Evolutionary conservation across 257 asterid species (phyloP).

Genomic region (Solanum tarapatanum): DNA sequence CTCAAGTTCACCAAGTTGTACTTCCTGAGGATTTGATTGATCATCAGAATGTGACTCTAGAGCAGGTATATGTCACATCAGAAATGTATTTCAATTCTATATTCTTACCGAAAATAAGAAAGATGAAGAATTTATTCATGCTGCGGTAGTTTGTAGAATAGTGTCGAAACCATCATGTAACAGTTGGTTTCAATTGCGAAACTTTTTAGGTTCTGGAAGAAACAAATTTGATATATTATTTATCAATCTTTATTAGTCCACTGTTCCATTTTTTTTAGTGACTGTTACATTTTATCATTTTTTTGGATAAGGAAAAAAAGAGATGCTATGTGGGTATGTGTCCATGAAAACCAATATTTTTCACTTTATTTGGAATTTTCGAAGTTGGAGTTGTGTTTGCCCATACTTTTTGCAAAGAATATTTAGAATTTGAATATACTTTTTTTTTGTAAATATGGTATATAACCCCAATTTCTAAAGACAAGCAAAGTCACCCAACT

Average conservation of each 20-base stretch:
- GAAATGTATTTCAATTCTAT: constrained; percentile 1
- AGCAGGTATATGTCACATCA: constrained; percentile 40
- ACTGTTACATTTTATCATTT: background rate
- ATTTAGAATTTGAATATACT: background rate
- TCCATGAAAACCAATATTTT: background rate
- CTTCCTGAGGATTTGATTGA: constrained; percentile 74
- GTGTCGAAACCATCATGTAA: background rate
- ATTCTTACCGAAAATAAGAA: background rate
- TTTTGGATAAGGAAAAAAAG: background rate
- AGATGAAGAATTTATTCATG: background rate
- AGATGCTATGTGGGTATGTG: background rate
- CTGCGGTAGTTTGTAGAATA: background rate
- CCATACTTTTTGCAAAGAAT: too few relatives aligned
- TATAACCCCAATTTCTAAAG: background rate
- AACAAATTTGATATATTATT: background rate
- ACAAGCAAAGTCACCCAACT: background rate
- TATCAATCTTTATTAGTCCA: background rate
- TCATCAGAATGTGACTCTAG: constrained; percentile 56
- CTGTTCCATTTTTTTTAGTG: background rate
- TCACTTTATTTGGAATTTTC: background rate
- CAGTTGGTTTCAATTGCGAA: background rate
- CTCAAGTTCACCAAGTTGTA: constrained; percentile 83
- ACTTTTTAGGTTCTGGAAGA: background rate
- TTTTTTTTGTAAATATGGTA: background rate
- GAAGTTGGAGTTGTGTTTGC: background rate